phyloP scores from a whole-genome alignment of 129 eudicot species.

The Lonicera japonica region DNA sequence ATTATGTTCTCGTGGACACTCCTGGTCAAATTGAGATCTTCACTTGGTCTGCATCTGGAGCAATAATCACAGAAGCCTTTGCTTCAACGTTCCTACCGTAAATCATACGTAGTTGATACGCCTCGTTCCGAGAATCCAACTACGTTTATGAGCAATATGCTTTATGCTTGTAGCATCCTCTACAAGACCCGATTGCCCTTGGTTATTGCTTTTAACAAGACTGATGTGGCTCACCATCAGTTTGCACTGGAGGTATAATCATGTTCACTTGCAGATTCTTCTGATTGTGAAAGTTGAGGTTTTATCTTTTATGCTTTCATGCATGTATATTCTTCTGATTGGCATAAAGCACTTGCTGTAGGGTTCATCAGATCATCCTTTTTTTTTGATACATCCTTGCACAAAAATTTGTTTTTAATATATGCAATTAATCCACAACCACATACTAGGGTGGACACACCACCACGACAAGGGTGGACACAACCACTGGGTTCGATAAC shows the following conservation, averaged over 20 bases:
- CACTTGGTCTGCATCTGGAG: slow-evolving; percentile 99
- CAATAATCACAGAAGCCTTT: slow-evolving; percentile 89
- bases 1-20: slow-evolving; percentile 94
- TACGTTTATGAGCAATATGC: slow-evolving; percentile 98
- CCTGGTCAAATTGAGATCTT: slow-evolving; percentile 98
- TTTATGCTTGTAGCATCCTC: slow-evolving; percentile 96
- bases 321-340: too few relatives aligned
- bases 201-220: slow-evolving; percentile 84
- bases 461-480: too few relatives aligned
- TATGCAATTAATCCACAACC: too few relatives aligned
- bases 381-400: too few relatives aligned
- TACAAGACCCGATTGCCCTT: slow-evolving; percentile 86
- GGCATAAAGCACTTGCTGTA: too few relatives aligned
- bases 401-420: too few relatives aligned
- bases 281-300: background rate
- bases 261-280: too few relatives aligned
- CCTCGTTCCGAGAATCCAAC: slow-evolving; percentile 81
- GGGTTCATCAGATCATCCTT: too few relatives aligned
- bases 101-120: slow-evolving; percentile 83
- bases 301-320: background rate
- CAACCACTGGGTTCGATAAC: too few relatives aligned
- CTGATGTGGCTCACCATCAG: slow-evolving; percentile 84
- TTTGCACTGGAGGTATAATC: slow-evolving; percentile 77
- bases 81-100: slow-evolving; percentile 92
- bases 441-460: too few relatives aligned